A percentile compares a stretch with the other conserved stretches of the same genome.
These are phyloP conservation scores for Penicillium sp. DNA, from an alignment of 2,329 filamentous ascomycete genomes.

Conservation along the genomic window DNA sequence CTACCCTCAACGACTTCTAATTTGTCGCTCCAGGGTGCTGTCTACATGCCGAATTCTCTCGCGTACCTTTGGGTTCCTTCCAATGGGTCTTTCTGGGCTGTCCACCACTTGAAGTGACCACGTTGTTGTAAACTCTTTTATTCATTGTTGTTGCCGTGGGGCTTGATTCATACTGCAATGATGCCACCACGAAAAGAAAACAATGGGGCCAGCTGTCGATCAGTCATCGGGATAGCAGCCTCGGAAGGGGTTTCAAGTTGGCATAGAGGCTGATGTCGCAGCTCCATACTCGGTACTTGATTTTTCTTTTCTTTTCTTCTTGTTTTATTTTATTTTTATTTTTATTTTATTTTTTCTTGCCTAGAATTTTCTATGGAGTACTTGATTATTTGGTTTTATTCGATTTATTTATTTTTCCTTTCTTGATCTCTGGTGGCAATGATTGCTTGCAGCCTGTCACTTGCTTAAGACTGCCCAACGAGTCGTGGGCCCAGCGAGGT, in stretches of 20 bases:
- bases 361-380: too few relatives aligned
- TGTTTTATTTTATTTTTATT: background rate
- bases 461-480: constrained; percentile 16
- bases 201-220: background rate
- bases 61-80: background rate
- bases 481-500: constrained; percentile 7
- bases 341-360: too few relatives aligned
- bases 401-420: constrained; percentile 1
- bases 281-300: constrained; percentile 5
- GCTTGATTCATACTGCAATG: background rate
- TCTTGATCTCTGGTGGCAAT: background rate
- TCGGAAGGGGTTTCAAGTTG: constrained; percentile 7
- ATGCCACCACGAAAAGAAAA: constrained; percentile 4
- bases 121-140: constrained; percentile 1
- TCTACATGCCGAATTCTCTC: background rate
- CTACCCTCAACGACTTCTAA: constrained; percentile 21
- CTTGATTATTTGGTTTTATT: too few relatives aligned
- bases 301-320: background rate
- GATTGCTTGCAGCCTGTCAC: constrained; percentile 11
- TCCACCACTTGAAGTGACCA: constrained; percentile 1
- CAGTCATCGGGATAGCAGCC: background rate
- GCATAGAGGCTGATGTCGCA: constrained; percentile 15
- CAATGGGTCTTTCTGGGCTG: background rate
- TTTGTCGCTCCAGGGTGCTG: constrained; percentile 7
- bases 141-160: background rate